A percentile compares a stretch with the other conserved stretches of the same genome.
These are phyloP conservation scores for Aureobasidium namibiae DNA, from an alignment of 2,329 filamentous ascomycete genomes.

Conservation along the genomic window DNA sequence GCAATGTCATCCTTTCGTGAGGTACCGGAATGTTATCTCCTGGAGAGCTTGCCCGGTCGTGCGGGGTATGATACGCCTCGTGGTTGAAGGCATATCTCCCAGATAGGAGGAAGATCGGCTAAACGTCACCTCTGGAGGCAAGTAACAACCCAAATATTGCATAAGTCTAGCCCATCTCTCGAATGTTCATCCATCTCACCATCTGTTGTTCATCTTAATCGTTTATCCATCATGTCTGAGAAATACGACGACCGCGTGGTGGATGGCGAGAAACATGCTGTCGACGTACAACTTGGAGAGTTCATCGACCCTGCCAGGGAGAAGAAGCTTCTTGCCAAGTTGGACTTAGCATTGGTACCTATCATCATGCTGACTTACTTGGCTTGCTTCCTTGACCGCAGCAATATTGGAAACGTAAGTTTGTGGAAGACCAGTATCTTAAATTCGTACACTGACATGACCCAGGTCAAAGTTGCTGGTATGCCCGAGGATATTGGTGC, in stretches of 20 bases:
- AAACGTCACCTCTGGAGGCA: neutral
- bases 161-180: neutral
- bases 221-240: neutral
- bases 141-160: neutral
- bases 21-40: neutral
- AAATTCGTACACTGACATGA: neutral
- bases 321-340: constrained; percentile 38
- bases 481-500: constrained; percentile 40
- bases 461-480: constrained; percentile 30
- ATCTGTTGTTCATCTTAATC: neutral
- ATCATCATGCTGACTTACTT: constrained; percentile 51
- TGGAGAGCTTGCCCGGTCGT: neutral
- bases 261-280: constrained; percentile 6
- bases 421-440: no score
- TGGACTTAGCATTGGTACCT: constrained; percentile 42
- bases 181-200: neutral
- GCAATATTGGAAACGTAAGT: constrained; percentile 38
- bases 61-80: constrained; percentile 1
- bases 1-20: neutral
- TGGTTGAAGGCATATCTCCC: neutral
- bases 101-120: constrained; percentile 11
- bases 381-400: constrained; percentile 47
- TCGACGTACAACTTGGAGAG: neutral
- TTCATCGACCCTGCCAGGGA: constrained; percentile 39
- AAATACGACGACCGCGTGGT: neutral